Conservation (phyloP, 345 rosid species). For the Aegle marmelos region DNA sequence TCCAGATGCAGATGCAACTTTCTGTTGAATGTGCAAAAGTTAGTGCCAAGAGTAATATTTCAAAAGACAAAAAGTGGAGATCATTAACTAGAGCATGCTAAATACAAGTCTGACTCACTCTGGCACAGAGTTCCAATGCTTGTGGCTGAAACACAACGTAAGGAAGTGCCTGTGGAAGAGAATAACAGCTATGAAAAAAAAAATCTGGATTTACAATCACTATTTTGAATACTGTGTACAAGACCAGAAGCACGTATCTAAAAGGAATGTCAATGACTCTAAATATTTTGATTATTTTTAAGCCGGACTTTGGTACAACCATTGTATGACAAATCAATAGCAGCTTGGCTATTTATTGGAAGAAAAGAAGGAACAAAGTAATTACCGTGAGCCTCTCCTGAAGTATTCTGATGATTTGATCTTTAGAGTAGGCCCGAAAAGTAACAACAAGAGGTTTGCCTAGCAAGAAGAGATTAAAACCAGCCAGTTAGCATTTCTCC, state of each 20-base stretch:
- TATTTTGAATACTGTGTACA: background rate
- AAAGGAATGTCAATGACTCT: background rate
- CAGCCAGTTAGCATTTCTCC: conserved; percentile 4
- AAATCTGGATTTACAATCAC: background rate
- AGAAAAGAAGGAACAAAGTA: conserved; percentile 5
- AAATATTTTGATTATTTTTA: background rate
- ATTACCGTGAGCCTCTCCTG: conserved; percentile 81
- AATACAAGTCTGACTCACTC: conserved; percentile 52
- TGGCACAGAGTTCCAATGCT: conserved; percentile 92
- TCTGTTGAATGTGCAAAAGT: conserved; percentile 40
- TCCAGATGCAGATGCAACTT: conserved; percentile 93
- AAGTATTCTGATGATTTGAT: conserved; percentile 70
- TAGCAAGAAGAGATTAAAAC: conserved; percentile 20
- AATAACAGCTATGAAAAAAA: conserved; percentile 5
- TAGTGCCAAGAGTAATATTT: conserved; percentile 10
- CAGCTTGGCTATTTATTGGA: background rate
- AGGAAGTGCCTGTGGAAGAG: conserved; percentile 54
- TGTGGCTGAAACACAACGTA: conserved; percentile 61
- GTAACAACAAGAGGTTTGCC: conserved; percentile 86
- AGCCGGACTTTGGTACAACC: background rate
- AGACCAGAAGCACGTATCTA: background rate
- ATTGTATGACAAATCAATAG: background rate
- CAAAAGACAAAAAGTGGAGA: background rate
- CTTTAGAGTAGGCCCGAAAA: conserved; percentile 74
- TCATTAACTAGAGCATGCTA: background rate